phyloP scores from a whole-genome alignment of 2,329 filamentous ascomycete species.

The Aspergillus phoenicis region DNA sequence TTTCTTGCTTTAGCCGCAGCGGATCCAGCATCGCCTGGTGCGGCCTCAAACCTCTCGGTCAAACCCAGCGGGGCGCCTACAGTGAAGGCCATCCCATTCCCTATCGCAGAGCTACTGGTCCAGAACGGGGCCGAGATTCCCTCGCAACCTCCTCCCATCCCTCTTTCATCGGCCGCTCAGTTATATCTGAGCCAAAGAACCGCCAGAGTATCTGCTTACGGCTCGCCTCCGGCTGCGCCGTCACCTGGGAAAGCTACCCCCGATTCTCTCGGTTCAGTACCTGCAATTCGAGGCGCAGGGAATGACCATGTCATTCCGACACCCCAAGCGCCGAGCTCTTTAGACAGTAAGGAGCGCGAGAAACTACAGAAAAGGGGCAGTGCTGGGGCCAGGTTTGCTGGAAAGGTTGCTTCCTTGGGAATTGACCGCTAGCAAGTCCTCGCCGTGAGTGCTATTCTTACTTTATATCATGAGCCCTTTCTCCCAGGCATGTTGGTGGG shows the following conservation, averaged over 20 bases:
- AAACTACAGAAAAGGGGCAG: constrained; percentile 78
- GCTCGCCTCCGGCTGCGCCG: constrained; percentile 47
- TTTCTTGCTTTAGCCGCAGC: constrained; percentile 91
- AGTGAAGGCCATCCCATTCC: constrained; percentile 66
- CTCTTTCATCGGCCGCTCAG: constrained; percentile 76
- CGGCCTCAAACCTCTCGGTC: constrained; percentile 38
- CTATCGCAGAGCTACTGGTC: constrained; percentile 84
- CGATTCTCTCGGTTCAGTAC: constrained; percentile 66
- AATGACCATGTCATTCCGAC: constrained; percentile 22
- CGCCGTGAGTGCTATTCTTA: constrained; percentile 6
- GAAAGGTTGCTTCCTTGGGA: constrained; percentile 49
- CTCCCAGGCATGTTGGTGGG: background rate
- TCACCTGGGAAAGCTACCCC: constrained; percentile 37
- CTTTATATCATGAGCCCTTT: constrained; percentile 16
- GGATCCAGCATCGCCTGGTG: constrained; percentile 76
- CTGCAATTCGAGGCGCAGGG: constrained; percentile 49
- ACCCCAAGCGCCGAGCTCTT: constrained; percentile 33
- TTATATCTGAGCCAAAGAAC: constrained; percentile 80
- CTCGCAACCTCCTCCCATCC: constrained; percentile 72
- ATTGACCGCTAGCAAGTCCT: constrained; percentile 40
- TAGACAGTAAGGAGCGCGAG: constrained; percentile 61
- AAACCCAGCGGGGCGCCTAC: constrained; percentile 38
- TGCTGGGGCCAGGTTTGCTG: constrained; percentile 69
- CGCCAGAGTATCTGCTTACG: constrained; percentile 34
- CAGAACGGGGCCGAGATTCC: constrained; percentile 95